These are phyloP conservation scores for Talaromyces sp. DNA, from an alignment of 2,329 filamentous ascomycete genomes.

Conservation along the genomic window DNA sequence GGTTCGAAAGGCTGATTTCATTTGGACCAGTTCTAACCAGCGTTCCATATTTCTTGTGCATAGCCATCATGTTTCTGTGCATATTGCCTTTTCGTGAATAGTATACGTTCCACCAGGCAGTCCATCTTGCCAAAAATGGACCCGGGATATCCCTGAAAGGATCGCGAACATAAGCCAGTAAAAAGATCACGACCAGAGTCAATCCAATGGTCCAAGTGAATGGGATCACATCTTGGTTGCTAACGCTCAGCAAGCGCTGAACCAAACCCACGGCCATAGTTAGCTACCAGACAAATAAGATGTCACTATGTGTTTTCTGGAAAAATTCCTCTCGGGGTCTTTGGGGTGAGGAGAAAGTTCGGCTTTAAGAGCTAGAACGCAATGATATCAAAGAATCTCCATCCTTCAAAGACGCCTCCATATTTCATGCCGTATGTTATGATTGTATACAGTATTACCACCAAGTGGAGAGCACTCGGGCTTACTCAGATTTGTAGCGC, in stretches of 20 bases:
- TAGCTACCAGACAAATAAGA: not conserved
- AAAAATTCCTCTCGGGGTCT: not conserved
- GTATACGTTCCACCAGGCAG: not conserved
- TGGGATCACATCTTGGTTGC: not conserved
- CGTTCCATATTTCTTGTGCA: slow-evolving; percentile 2
- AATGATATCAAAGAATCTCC: not conserved
- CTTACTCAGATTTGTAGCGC: not conserved
- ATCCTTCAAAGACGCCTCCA: not conserved
- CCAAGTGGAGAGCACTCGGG: not conserved
- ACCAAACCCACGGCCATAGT: not conserved
- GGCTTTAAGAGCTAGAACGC: not conserved
- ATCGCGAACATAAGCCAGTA: not conserved
- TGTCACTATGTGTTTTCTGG: not conserved
- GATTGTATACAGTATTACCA: not conserved
- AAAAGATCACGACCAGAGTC: not conserved
- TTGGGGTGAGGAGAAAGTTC: not conserved
- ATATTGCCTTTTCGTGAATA: not conserved
- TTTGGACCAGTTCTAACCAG: not conserved
- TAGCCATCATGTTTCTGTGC: not conserved
- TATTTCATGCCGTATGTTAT: not conserved
- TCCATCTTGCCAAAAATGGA: not conserved
- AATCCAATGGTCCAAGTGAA: not conserved
- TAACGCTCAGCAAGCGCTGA: not conserved
- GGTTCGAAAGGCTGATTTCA: not conserved
- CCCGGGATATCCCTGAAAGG: not conserved